Base-by-base conservation (phyloP, 2,329 filamentous ascomycete genomes). In the Sarocladium strictum region DNA sequence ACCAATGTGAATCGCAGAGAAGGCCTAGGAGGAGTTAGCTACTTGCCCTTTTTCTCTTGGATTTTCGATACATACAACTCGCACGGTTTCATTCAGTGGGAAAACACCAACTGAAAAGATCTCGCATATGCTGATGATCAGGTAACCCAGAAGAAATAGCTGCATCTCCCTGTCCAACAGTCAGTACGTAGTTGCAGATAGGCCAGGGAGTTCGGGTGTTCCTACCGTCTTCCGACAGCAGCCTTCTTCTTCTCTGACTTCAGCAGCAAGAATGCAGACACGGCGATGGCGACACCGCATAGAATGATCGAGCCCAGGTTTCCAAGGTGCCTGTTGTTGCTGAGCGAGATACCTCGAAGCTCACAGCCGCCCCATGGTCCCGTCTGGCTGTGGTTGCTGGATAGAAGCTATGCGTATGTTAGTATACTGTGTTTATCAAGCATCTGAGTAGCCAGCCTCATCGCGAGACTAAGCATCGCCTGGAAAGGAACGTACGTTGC, bases 71-170 rank as follows among this genome's bases (percentile, higher is more conserved):
- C 85, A 60, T 79, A 88, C 90, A 63, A 89, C 79, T 67, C 91
- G 84, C 56, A 89, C 87, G 51, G 73, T 82, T 53, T 78, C 73
- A 61, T 81, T 75, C 19, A 97, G 73, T 2, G 93, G 91, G 64
- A 99, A 93, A 27, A 86, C 89, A 61, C 94, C 94, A 33, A 97
- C 85, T 0, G 91, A 92, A 73, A 99, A 97, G 65, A 99, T 96
- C 70, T 97, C 94, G 72, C 92, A 97, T 64, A 99, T 89, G 63
- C 89, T 85, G 58, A 97, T 85, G 56, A 97, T 72, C 55, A 96
- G 87, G 69, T 90, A 99, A 52, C 88, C 86, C 40, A 89, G 58
- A 52, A 99, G 81, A 73, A 99, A 97, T 32, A 97, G 65, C 78
- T 99, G 94, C 83, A 99, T 97, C 72, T 99, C 94, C 70, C 94